phyloP scores from a whole-genome alignment of 1,284 basidiomycete species.

The Ceratobasidium sp. region DNA sequence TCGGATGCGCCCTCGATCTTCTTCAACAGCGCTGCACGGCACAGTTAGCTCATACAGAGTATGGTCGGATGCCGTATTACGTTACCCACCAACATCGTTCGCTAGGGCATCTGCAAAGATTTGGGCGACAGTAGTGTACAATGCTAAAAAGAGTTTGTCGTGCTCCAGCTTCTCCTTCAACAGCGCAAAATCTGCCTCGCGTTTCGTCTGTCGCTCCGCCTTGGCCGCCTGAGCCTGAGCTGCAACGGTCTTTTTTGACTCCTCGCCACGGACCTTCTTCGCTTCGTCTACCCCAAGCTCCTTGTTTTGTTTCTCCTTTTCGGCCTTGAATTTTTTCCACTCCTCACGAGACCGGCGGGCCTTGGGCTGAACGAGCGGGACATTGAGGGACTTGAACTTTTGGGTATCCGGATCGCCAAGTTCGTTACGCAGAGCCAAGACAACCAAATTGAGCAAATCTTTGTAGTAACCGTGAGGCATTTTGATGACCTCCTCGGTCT shows the following conservation, averaged over 20 bases:
- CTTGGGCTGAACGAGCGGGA: constrained; percentile 24
- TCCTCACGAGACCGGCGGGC: constrained; percentile 15
- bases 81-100: constrained; percentile 59
- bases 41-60: constrained; percentile 1
- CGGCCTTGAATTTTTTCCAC: constrained; percentile 11
- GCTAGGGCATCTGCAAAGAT: constrained; percentile 69
- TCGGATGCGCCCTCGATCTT: constrained; percentile 56
- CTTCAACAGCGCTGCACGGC: constrained; percentile 43
- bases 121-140: constrained; percentile 73
- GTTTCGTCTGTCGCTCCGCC: constrained; percentile 52
- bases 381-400: constrained; percentile 56
- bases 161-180: constrained; percentile 61
- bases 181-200: constrained; percentile 55
- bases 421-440: constrained; percentile 66
- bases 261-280: constrained; percentile 53
- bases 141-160: constrained; percentile 67
- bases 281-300: constrained; percentile 52
- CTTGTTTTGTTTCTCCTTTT: constrained; percentile 41
- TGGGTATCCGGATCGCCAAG: constrained; percentile 56
- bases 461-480: constrained; percentile 75
- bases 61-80: too few relatives aligned
- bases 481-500: constrained; percentile 52
- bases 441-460: constrained; percentile 73
- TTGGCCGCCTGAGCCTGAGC: constrained; percentile 53
- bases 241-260: constrained; percentile 49